Percentiles rank a stretch among this genome's conserved stretches.
These are phyloP conservation scores for Colletotrichum tropicicola DNA, from an alignment of 2,329 filamentous ascomycete species.

Conservation along the genomic window DNA sequence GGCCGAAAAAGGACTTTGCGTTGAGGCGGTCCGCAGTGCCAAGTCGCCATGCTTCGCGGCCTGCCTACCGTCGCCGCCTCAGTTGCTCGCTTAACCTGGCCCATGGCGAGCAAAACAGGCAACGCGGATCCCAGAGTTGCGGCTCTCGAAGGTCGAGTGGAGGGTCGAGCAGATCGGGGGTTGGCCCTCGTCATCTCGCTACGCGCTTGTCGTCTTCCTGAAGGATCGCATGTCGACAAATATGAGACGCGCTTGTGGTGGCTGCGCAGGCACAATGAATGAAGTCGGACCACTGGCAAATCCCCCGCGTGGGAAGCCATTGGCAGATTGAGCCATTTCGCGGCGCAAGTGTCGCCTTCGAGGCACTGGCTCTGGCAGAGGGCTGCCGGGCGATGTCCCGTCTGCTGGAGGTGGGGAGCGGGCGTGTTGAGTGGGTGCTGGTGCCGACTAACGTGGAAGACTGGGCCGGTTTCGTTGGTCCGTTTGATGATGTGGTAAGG, in stretches of 20 bases:
- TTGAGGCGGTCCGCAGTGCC: background rate
- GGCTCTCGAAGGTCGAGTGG: slow-evolving; percentile 9
- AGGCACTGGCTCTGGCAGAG: background rate
- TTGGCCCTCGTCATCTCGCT: slow-evolving; percentile 28
- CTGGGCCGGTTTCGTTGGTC: slow-evolving; percentile 9
- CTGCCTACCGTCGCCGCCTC: background rate
- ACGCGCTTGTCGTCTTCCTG: slow-evolving; percentile 28
- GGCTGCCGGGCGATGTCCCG: background rate
- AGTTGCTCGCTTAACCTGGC: background rate
- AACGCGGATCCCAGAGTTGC: slow-evolving; percentile 8
- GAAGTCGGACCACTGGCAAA: slow-evolving; percentile 8
- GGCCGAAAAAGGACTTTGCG: slow-evolving; percentile 1
- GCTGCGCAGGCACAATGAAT: slow-evolving; percentile 27
- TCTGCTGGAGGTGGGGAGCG: background rate
- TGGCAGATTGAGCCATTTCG: slow-evolving; percentile 15
- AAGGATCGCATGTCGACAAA: slow-evolving; percentile 15
- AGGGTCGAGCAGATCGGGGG: slow-evolving; percentile 14
- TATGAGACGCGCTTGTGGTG: slow-evolving; percentile 30
- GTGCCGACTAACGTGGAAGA: slow-evolving; percentile 9
- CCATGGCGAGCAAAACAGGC: background rate
- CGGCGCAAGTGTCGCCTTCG: background rate
- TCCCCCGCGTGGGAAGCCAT: background rate
- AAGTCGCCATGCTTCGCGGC: background rate
- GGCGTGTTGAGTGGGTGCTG: background rate
- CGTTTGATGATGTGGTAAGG: slow-evolving; percentile 22